Conservation (phyloP, 768 basidiomycete species). For the Podaxis sp. region DNA sequence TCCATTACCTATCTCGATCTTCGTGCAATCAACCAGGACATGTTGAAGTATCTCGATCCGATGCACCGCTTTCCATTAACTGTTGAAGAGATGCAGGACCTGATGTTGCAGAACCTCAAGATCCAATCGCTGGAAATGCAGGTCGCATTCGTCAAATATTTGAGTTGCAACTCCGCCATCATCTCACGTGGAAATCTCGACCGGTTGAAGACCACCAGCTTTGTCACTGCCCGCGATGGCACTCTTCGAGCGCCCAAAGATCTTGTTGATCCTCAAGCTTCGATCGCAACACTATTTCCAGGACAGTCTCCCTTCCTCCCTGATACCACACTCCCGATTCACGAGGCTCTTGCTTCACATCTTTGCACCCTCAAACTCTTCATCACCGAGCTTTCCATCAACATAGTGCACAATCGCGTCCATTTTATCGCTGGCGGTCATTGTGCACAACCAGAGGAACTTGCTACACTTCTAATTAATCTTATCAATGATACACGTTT, state of each 20-base stretch:
- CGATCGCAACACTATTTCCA: conserved; percentile 23
- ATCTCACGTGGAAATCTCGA: conserved; percentile 23
- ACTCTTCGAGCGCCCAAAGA: conserved; percentile 18
- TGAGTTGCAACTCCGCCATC: conserved; percentile 16
- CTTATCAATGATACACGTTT: conserved; percentile 1
- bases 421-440: conserved; percentile 21
- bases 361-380: conserved; percentile 24
- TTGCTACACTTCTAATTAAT: background rate
- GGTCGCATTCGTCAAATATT: conserved; percentile 11
- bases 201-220: conserved; percentile 19
- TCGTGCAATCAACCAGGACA: background rate
- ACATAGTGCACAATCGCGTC: conserved; percentile 31
- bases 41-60: conserved; percentile 17
- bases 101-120: conserved; percentile 6
- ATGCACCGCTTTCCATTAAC: conserved; percentile 13
- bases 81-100: background rate
- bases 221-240: conserved; percentile 23
- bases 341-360: conserved; percentile 14
- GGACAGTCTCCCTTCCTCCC: conserved; percentile 14
- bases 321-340: conserved; percentile 6
- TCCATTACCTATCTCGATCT: background rate
- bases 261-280: conserved; percentile 27
- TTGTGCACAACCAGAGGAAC: background rate
- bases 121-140: conserved; percentile 8
- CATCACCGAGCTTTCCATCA: conserved; percentile 21